These are phyloP conservation scores for Calonectria leucothoes DNA, from an alignment of 2,329 filamentous ascomycete species.

Conservation along the genomic window DNA sequence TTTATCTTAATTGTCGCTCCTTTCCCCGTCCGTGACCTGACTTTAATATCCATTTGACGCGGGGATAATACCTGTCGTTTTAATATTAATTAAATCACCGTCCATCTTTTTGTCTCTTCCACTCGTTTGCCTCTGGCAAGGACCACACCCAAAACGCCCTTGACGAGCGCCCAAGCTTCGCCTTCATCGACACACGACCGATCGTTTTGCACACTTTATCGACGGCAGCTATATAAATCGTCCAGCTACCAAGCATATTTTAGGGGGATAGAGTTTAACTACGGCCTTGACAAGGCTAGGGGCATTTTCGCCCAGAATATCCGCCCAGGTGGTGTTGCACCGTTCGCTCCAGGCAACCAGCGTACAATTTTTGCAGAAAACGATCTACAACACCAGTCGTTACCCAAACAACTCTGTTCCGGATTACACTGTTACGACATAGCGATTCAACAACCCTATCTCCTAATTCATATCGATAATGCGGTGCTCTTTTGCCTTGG, in stretches of 20 bases:
- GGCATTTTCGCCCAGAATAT: not conserved
- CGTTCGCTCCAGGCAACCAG: not conserved
- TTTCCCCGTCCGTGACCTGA: slow-evolving; percentile 1
- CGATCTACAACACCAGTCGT: not conserved
- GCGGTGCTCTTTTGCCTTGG: slow-evolving; percentile 46
- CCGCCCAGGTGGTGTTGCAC: too few species aligned
- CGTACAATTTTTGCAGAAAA: not conserved
- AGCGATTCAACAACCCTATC: not conserved
- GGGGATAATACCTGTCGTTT: not conserved
- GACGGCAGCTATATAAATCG: not conserved
- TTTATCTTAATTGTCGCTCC: slow-evolving; percentile 1
- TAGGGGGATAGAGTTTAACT: too few species aligned
- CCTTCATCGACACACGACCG: not conserved
- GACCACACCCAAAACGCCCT: not conserved
- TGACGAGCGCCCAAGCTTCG: not conserved
- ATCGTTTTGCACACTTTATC: not conserved
- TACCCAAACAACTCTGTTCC: not conserved
- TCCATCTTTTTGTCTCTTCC: not conserved
- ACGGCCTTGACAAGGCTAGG: not conserved
- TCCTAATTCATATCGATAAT: slow-evolving; percentile 38
- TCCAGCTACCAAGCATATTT: not conserved
- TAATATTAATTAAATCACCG: not conserved
- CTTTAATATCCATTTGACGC: not conserved
- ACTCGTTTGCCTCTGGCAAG: not conserved
- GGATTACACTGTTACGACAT: not conserved